phyloP scores from a whole-genome alignment of 2,329 filamentous ascomycete species.

The Sporothrix brasiliensis region DNA sequence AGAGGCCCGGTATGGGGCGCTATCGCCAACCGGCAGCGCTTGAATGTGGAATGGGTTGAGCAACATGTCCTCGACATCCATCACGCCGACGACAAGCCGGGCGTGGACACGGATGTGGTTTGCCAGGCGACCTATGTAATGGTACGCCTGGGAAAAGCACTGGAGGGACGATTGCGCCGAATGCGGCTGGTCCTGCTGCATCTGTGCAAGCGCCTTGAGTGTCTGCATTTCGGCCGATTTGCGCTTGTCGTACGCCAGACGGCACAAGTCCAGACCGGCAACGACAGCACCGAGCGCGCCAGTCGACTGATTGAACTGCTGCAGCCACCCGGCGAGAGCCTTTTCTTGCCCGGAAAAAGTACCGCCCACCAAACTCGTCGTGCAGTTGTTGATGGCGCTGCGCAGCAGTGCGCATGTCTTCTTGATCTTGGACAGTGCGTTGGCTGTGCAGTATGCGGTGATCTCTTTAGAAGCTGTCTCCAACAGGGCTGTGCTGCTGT shows the following conservation, averaged over 20 bases:
- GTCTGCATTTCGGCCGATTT: conserved; percentile 34
- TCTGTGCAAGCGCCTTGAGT: conserved; percentile 1
- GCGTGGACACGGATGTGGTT: conserved; percentile 47
- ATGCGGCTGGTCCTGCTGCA: not conserved
- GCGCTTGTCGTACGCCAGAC: conserved; percentile 28
- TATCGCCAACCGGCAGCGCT: not conserved
- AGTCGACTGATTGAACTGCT: not conserved
- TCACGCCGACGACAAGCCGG: conserved; percentile 45
- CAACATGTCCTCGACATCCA: not conserved
- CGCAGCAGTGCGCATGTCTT: not conserved
- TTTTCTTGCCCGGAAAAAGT: not conserved
- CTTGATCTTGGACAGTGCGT: conserved; percentile 19
- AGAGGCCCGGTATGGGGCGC: not conserved
- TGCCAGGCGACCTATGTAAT: conserved; percentile 52
- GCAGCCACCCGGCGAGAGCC: conserved; percentile 30
- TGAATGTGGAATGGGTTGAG: not conserved
- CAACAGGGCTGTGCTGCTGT: not conserved
- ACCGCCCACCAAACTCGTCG: conserved; percentile 34
- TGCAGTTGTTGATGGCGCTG: conserved; percentile 34
- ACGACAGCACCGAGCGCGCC: not conserved
- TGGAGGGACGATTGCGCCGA: not conserved
- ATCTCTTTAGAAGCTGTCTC: not conserved
- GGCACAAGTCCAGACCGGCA: conserved; percentile 20
- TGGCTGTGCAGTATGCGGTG: not conserved
- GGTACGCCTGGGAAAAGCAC: conserved; percentile 42